Conservation (phyloP, 2,329 filamentous ascomycete genomes). For the Arthroderma sp. region DNA sequence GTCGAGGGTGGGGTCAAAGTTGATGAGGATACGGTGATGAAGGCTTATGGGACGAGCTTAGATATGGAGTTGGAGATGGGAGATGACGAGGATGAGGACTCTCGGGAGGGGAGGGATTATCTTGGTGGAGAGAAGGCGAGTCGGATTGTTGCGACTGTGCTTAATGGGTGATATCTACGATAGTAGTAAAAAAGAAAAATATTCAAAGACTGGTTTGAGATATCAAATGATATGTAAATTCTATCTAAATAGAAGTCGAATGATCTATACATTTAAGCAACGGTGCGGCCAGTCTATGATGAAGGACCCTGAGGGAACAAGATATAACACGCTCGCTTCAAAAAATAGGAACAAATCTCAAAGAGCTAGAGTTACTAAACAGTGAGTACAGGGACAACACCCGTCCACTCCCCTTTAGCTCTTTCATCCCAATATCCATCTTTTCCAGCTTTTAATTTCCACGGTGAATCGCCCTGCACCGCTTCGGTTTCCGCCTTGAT, state of each 20-base stretch:
- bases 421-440: constrained; percentile 92
- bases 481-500: constrained; percentile 44
- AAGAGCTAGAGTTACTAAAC: too few species aligned
- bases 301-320: too few species aligned
- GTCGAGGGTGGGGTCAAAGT: constrained; percentile 72
- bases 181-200: background rate
- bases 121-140: constrained; percentile 28
- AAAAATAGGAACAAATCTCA: too few species aligned
- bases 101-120: constrained; percentile 29
- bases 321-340: too few species aligned
- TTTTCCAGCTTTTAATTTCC: constrained; percentile 51
- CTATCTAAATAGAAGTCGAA: too few species aligned
- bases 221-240: too few species aligned
- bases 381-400: constrained; percentile 42
- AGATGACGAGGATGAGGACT: constrained; percentile 24
- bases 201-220: too few species aligned
- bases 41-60: constrained; percentile 68
- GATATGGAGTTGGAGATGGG: constrained; percentile 44
- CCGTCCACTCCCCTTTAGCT: constrained; percentile 51
- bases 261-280: too few species aligned
- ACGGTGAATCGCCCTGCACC: constrained; percentile 6
- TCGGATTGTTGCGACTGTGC: constrained; percentile 20
- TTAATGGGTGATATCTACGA: constrained; percentile 1
- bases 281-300: too few species aligned
- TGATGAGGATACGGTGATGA: constrained; percentile 77